A percentile compares a stretch with the other conserved stretches of the same genome.
Evolutionary conservation across 2,329 filamentous ascomycete genomes (phyloP).

Genomic region (Ophiostoma fasciatum): DNA sequence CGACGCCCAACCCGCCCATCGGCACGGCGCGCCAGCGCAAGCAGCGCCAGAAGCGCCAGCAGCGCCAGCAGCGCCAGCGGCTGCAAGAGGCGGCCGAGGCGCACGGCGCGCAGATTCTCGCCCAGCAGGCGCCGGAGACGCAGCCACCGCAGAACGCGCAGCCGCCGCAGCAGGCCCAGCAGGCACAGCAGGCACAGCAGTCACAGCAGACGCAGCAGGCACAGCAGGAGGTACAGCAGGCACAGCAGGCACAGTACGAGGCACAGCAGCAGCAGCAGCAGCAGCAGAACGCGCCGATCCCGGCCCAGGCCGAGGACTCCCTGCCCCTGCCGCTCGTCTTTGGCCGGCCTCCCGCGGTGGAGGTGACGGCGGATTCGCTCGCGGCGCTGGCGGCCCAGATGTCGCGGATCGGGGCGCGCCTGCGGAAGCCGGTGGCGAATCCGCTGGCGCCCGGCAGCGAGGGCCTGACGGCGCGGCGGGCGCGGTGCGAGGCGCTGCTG

Average conservation of each 20-base stretch:
- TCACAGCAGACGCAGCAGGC: neutral
- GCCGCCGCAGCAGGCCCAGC: neutral
- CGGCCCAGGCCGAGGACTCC: no score
- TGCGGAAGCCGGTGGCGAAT: neutral
- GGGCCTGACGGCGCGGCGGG: conserved; percentile 8
- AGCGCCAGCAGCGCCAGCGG: conserved; percentile 10
- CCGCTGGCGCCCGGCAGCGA: conserved; percentile 2
- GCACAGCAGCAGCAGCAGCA: neutral
- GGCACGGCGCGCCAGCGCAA: conserved; percentile 12
- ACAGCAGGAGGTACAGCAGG: neutral
- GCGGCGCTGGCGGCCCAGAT: conserved; percentile 9
- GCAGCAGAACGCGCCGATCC: neutral
- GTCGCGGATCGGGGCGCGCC: neutral
- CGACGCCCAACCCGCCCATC: conserved; percentile 4
- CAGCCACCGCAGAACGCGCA: neutral
- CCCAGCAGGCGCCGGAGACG: neutral
- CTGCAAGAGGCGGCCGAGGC: conserved; percentile 7
- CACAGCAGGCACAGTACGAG: neutral
- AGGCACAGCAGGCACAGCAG: neutral
- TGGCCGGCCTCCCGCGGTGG: conserved; percentile 12
- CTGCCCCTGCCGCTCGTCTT: no score
- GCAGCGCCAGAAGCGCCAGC: conserved; percentile 12
- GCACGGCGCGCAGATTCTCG: neutral
- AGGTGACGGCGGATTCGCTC: no score
- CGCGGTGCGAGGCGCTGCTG: conserved; percentile 19